phyloP scores from a whole-genome alignment of 306 rosid genomes.

The Abrus precatorius region DNA sequence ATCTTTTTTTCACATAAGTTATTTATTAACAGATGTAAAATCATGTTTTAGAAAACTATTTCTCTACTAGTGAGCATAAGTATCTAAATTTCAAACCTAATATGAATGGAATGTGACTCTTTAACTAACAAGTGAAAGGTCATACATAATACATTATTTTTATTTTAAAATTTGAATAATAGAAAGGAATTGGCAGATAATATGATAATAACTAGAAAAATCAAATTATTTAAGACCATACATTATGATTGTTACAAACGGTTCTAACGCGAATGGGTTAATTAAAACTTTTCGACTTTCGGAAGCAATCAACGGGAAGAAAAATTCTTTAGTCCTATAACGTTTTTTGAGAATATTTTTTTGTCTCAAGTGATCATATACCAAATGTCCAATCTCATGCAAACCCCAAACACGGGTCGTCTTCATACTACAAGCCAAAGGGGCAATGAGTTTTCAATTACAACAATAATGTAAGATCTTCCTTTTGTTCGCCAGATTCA shows the following conservation, averaged over 20 bases:
- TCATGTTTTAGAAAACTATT: too few relatives aligned
- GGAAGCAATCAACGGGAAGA: neutral
- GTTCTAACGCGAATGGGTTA: too few relatives aligned
- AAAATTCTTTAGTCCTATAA: neutral
- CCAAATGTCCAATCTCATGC: constrained; percentile 16
- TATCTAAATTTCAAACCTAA: too few relatives aligned
- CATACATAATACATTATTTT: too few relatives aligned
- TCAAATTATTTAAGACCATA: too few relatives aligned
- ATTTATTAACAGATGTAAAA: too few relatives aligned
- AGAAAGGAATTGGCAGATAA: neutral
- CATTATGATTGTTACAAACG: too few relatives aligned
- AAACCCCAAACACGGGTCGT: neutral
- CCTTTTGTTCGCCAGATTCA: neutral
- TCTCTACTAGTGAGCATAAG: too few relatives aligned
- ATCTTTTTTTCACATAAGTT: too few relatives aligned
- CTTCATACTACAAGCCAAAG: constrained; percentile 2
- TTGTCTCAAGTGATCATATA: neutral
- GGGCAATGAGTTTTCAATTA: neutral
- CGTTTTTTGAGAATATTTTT: neutral
- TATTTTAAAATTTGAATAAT: too few relatives aligned
- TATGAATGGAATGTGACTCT: too few relatives aligned
- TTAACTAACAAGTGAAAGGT: too few relatives aligned
- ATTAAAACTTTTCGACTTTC: neutral
- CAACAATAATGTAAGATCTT: neutral
- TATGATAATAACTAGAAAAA: neutral